Evolutionary conservation across 2,329 filamentous ascomycete species (phyloP), one percentile per base, ranked within the genome.

Genomic region (Fusarium verrucosum): DNA sequence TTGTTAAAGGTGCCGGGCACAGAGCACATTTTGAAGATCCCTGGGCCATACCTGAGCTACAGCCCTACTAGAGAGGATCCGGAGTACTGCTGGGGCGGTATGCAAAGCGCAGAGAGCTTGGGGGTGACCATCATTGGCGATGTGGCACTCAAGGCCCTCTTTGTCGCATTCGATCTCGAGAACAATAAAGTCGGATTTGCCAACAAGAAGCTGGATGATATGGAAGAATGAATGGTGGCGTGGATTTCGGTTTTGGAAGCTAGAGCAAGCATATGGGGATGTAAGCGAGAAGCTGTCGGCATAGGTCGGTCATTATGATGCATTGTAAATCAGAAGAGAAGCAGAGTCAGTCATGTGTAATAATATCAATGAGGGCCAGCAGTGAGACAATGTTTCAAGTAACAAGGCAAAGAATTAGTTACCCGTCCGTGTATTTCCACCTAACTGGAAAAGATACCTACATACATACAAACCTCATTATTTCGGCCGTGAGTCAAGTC

Each of bases 141-240:
- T 60, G 82, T 91, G 53, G 92, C 93, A 79, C 83, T 95, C 67
- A 95, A 95, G 85, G 85, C 85, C 52, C 81, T 91, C 63, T 93
- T 90, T 73, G 87, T 89, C 26, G 86, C 92, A 43, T 92, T 92
- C 74, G 89, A 92, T 44, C 65, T 83, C 11, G 77, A 80, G 44
- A 73, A 68, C 14, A 71, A 74, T 14, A 72, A 67, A 16, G 70
- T 79, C 23, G 81, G 81, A 2, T 79, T 83, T 58, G 81, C 80
- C 43, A 77, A 77, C 60, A 83, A 83, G 75, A 54, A 69, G 13
- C 69, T 82, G 33, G 53, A 70, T 28, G 59, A 74, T 58, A 19
- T 65, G 10, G 63, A 65, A 14, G 47, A 42, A 17, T 50, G 47
- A 42, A 17, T 50, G 38, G 32, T 59, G 40, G 23, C 9, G 30